Evolutionary conservation across 2,329 filamentous ascomycete genomes (phyloP).

Genomic region (Venturia asperata): DNA sequence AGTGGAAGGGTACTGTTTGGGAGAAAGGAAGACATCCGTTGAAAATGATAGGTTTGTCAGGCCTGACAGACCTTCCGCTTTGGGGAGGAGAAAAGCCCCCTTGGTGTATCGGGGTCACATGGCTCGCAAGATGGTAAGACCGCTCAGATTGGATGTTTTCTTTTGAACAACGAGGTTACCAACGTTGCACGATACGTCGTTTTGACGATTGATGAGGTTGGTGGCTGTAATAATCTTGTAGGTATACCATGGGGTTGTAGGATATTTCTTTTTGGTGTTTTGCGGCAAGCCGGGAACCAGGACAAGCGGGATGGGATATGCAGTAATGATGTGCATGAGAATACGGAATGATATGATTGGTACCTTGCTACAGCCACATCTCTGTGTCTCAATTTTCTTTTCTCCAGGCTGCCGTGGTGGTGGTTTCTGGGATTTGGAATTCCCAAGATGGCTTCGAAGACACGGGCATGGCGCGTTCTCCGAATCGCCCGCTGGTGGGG

Average conservation of each 20-base stretch:
- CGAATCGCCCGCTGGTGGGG: too few relatives aligned
- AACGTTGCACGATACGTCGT: not conserved
- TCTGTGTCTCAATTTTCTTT: not conserved
- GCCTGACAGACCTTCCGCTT: not conserved
- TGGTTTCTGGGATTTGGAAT: not conserved
- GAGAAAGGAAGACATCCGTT: not conserved
- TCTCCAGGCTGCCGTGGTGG: not conserved
- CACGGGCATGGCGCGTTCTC: too few relatives aligned
- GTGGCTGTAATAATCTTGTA: not conserved
- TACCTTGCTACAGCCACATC: not conserved
- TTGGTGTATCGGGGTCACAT: not conserved
- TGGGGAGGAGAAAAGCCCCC: not conserved
- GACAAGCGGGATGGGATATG: too few relatives aligned
- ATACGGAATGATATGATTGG: constrained; percentile 5
- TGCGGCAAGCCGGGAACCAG: too few relatives aligned
- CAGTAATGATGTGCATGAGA: not conserved
- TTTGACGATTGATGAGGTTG: not conserved
- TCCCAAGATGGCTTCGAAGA: too few relatives aligned
- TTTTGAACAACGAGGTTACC: not conserved
- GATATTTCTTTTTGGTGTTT: not conserved
- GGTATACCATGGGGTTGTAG: not conserved
- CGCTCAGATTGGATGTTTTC: constrained; percentile 7
- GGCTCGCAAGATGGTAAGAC: constrained; percentile 1
- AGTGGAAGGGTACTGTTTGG: not conserved
- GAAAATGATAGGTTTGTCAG: not conserved